Percentiles rank a stretch among this genome's conserved stretches.
These are phyloP conservation scores for Sporothrix protearum DNA, from an alignment of 2,329 filamentous ascomycete species.

Conservation along the genomic window DNA sequence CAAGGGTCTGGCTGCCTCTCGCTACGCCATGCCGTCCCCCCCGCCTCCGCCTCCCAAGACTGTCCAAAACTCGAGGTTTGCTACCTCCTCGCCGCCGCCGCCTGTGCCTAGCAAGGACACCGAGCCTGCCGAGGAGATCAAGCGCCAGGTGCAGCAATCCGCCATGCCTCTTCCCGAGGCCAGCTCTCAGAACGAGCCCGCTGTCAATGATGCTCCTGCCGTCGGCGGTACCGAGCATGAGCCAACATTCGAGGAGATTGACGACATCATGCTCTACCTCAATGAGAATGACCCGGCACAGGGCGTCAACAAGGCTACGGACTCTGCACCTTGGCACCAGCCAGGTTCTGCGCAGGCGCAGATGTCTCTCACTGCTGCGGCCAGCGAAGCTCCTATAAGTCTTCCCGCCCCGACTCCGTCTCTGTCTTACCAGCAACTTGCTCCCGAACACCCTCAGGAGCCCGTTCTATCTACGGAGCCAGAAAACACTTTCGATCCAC, in stretches of 20 bases:
- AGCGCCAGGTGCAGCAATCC: slow-evolving; percentile 12
- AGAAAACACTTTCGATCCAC: slow-evolving; percentile 40
- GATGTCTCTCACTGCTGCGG: slow-evolving; percentile 39
- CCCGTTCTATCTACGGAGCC: slow-evolving; percentile 50
- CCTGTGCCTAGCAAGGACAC: slow-evolving; percentile 33
- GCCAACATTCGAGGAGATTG: slow-evolving; percentile 76
- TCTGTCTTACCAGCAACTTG: slow-evolving; percentile 27
- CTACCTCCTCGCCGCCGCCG: slow-evolving; percentile 40
- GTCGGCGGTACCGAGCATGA: slow-evolving; percentile 35
- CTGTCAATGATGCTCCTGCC: slow-evolving; percentile 27
- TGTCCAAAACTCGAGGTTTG: slow-evolving; percentile 46
- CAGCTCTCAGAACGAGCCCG: slow-evolving; percentile 15
- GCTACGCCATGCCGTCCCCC: slow-evolving; percentile 40
- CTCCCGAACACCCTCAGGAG: slow-evolving; percentile 46
- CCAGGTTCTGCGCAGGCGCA: slow-evolving; percentile 39
- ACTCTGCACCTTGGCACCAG: slow-evolving; percentile 46
- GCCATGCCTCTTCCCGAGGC: slow-evolving; percentile 16
- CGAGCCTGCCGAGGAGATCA: slow-evolving; percentile 28
- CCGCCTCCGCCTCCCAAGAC: slow-evolving; percentile 42
- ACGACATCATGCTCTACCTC: slow-evolving; percentile 86
- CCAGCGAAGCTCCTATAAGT: slow-evolving; percentile 52
- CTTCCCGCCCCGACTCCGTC: slow-evolving; percentile 43
- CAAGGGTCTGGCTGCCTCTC: slow-evolving; percentile 47
- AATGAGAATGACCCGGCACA: slow-evolving; percentile 69
- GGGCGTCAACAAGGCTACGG: slow-evolving; percentile 63